These are phyloP conservation scores for Starmera pachycereana DNA, from an alignment of 805 yeast species.

Conservation along the genomic window DNA sequence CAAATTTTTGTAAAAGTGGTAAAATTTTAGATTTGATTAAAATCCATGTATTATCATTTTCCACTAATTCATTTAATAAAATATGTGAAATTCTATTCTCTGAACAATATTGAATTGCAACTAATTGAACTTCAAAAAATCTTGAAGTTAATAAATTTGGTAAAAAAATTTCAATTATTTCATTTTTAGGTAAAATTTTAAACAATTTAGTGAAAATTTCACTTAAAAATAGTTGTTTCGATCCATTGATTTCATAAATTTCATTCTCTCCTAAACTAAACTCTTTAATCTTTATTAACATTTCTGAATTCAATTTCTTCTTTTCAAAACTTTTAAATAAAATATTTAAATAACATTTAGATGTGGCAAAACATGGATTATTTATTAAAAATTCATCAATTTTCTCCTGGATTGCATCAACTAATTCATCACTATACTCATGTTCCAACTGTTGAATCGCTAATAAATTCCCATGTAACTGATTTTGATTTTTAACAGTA, in stretches of 20 bases:
- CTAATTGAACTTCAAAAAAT: constrained; percentile 34
- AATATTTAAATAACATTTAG: constrained; percentile 24
- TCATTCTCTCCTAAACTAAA: constrained; percentile 26
- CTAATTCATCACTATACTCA: constrained; percentile 3
- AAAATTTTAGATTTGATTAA: constrained; percentile 32
- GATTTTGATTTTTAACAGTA: constrained; percentile 26
- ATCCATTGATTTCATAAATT: constrained; percentile 30
- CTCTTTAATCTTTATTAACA: constrained; percentile 19
- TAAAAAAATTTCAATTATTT: constrained; percentile 17
- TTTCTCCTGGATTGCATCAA: constrained; percentile 2
- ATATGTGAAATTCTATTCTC: constrained; percentile 1
- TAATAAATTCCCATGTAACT: constrained; percentile 49
- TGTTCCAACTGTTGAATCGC: constrained; percentile 31
- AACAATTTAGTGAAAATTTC: constrained; percentile 23
- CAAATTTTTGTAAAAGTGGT: constrained; percentile 14
- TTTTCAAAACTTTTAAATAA: constrained; percentile 7
- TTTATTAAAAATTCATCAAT: constrained; percentile 8
- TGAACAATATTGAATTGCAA: constrained; percentile 26
- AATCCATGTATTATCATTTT: constrained; percentile 26
- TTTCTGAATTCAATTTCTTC: constrained; percentile 1
- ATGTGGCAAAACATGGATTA: constrained; percentile 23
- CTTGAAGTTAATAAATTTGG: constrained; percentile 27
- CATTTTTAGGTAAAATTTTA: not conserved
- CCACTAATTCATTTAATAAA: constrained; percentile 13
- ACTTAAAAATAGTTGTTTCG: constrained; percentile 36